Evolutionary conservation across 2,329 filamentous ascomycete genomes (phyloP).

Genomic region (Microdochium trichocladiopsis): DNA sequence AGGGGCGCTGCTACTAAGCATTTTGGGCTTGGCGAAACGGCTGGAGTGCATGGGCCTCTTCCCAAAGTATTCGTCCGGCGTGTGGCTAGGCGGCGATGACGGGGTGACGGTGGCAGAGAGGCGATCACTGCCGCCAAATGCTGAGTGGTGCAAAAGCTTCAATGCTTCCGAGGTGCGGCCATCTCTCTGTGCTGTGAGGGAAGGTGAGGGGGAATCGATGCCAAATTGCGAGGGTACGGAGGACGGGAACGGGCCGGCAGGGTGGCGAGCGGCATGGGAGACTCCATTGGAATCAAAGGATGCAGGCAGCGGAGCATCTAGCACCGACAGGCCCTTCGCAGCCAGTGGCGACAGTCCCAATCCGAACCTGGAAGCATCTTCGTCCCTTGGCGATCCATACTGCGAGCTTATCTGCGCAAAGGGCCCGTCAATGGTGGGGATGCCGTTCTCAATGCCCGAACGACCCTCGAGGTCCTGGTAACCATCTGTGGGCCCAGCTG

Average conservation of each 20-base stretch:
- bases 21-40: slow-evolving; percentile 58
- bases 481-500: slow-evolving; percentile 31
- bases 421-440: slow-evolving; percentile 53
- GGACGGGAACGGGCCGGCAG: slow-evolving; percentile 73
- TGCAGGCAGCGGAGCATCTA: slow-evolving; percentile 86
- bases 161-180: slow-evolving; percentile 55
- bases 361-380: slow-evolving; percentile 49
- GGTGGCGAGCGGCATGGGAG: slow-evolving; percentile 80
- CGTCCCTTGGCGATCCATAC: slow-evolving; percentile 80
- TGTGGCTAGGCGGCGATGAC: slow-evolving; percentile 22
- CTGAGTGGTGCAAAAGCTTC: slow-evolving; percentile 59
- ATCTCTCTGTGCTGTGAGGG: slow-evolving; percentile 57
- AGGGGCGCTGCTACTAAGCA: slow-evolving; percentile 62
- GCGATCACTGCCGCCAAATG: slow-evolving; percentile 60
- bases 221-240: slow-evolving; percentile 91
- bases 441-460: slow-evolving; percentile 45
- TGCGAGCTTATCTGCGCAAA: slow-evolving; percentile 47
- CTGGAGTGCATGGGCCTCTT: slow-evolving; percentile 66
- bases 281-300: slow-evolving; percentile 96
- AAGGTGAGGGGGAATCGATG: slow-evolving; percentile 76
- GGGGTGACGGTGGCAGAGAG: slow-evolving; percentile 40
- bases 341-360: slow-evolving; percentile 68
- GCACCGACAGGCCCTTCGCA: slow-evolving; percentile 70
- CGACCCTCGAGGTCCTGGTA: slow-evolving; percentile 37
- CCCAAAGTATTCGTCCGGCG: slow-evolving; percentile 55